Conservation (phyloP, 73 alveolate species). For the Paraurostyla sp. region DNA sequence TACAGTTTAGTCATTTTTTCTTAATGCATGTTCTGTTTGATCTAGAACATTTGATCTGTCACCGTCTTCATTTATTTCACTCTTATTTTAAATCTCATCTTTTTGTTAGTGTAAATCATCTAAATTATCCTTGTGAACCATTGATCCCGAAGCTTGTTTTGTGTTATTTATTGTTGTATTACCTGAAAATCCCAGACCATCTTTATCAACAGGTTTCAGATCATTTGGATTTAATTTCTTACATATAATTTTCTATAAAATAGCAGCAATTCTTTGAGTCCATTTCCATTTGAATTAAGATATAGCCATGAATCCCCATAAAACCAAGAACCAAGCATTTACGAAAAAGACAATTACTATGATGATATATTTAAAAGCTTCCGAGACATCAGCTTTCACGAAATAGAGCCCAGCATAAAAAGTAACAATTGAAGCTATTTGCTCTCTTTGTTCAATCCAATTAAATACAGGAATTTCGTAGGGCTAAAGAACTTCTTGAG, state of each 20-base stretch:
- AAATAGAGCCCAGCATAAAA: conserved; percentile 53
- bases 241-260: conserved; percentile 25
- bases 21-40: not conserved
- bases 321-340: conserved; percentile 55
- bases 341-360: conserved; percentile 23
- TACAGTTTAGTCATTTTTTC: not conserved
- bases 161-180: conserved; percentile 30
- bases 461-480: conserved; percentile 54
- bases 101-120: conserved; percentile 10
- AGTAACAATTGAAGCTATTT: conserved; percentile 56
- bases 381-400: conserved; percentile 48
- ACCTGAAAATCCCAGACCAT: conserved; percentile 5
- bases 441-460: conserved; percentile 34
- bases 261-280: conserved; percentile 26
- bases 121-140: not conserved
- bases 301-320: conserved; percentile 43
- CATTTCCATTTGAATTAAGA: conserved; percentile 12
- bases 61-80: not conserved
- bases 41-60: conserved; percentile 1
- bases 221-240: conserved; percentile 8
- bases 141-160: not conserved
- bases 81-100: not conserved
- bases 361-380: conserved; percentile 34
- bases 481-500: conserved; percentile 56
- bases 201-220: conserved; percentile 19